phyloP scores from a whole-genome alignment of 2,329 filamentous ascomycete genomes.

The Lasiodiplodia sp. region DNA sequence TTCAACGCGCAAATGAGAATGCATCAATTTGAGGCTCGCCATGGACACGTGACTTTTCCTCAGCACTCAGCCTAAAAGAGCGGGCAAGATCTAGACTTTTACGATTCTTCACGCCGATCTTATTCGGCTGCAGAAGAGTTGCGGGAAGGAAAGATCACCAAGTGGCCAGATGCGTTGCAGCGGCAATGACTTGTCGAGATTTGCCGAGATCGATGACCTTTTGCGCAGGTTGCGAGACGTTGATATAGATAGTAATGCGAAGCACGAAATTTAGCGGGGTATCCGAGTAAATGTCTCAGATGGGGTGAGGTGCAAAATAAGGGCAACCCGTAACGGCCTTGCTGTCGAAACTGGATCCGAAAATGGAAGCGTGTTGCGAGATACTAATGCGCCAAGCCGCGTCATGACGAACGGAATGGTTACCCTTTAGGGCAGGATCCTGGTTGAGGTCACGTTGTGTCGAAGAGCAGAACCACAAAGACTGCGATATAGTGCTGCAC shows the following conservation, averaged over 20 bases:
- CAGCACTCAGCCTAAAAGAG: neutral
- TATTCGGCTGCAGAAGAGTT: neutral
- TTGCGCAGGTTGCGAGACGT: neutral
- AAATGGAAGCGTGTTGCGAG: constrained; percentile 12
- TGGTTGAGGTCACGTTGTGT: constrained; percentile 5
- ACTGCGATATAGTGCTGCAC: neutral
- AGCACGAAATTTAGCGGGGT: constrained; percentile 1
- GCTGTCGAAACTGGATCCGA: neutral
- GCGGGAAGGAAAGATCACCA: neutral
- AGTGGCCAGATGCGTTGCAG: neutral
- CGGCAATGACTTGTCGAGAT: neutral
- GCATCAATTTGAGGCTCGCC: no score
- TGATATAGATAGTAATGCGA: neutral
- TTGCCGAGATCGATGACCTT: constrained; percentile 8
- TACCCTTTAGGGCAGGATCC: constrained; percentile 19
- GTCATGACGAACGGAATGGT: neutral
- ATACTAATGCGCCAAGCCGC: constrained; percentile 15
- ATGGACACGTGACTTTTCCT: neutral
- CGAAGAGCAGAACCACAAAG: neutral
- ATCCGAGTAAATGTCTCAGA: constrained; percentile 5
- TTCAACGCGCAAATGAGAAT: no score
- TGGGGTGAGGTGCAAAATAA: constrained; percentile 2
- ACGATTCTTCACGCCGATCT: neutral
- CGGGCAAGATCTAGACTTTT: neutral
- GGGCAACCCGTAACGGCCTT: constrained; percentile 9